Evolutionary conservation across 352 stramenopile genomes (phyloP).

Genomic region (Bremia lactucae): DNA sequence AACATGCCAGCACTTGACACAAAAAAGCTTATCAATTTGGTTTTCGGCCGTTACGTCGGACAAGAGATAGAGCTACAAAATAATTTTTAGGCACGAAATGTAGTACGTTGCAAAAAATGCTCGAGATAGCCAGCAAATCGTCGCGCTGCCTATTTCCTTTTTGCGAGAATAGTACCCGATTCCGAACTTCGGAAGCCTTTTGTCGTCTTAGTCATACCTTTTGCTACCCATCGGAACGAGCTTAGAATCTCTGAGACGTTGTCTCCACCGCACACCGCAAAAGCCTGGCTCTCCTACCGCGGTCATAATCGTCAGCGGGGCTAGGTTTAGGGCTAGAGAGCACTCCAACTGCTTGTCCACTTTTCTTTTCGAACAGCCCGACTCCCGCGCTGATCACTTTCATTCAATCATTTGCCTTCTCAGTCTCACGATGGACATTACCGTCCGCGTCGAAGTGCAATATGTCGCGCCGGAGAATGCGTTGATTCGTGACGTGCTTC

Average conservation of each 20-base stretch:
- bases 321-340: conserved; percentile 22
- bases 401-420: conserved; percentile 28
- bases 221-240: too few species aligned
- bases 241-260: too few species aligned
- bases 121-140: neutral
- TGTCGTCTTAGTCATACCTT: too few species aligned
- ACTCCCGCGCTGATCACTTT: conserved; percentile 20
- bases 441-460: conserved; percentile 67
- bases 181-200: too few species aligned
- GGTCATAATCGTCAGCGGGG: conserved; percentile 11
- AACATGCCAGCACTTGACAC: conserved; percentile 1
- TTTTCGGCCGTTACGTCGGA: neutral
- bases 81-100: neutral
- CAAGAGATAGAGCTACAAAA: neutral
- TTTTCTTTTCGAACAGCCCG: conserved; percentile 23
- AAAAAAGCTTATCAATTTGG: neutral
- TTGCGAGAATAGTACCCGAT: too few species aligned
- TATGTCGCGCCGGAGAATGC: conserved; percentile 58
- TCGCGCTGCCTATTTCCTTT: too few species aligned
- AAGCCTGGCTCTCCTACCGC: neutral
- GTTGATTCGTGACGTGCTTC: conserved; percentile 58
- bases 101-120: neutral
- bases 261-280: too few species aligned
- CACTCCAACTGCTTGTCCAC: conserved; percentile 8
- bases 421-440: conserved; percentile 41